These are phyloP conservation scores for Suillus brevipes DNA, from an alignment of 768 basidiomycete species.

Conservation along the genomic window DNA sequence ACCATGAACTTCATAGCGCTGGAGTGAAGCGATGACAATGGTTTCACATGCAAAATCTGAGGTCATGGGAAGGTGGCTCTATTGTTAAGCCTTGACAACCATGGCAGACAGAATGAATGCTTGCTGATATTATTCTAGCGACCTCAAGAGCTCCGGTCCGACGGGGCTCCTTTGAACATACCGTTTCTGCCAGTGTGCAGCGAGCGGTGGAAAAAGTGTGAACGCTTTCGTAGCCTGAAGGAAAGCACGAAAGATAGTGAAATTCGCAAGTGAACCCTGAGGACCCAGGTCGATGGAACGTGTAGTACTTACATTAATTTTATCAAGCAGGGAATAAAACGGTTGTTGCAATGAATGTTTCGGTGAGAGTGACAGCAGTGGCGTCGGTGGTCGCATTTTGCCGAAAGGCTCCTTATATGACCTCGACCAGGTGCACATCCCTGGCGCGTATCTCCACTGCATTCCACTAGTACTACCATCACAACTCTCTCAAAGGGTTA, in stretches of 20 bases:
- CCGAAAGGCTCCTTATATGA: conserved; percentile 14
- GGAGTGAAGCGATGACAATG: not conserved
- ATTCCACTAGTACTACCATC: not conserved
- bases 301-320: not conserved
- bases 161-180: conserved; percentile 16
- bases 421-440: conserved; percentile 1
- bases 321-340: not conserved
- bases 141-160: conserved; percentile 14
- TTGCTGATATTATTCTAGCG: conserved; percentile 10
- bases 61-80: conserved; percentile 14
- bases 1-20: not conserved
- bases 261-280: not conserved
- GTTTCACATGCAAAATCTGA: conserved; percentile 1
- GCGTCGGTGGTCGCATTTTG: conserved; percentile 15
- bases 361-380: conserved; percentile 9
- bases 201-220: not conserved
- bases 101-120: conserved; percentile 14
- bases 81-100: conserved; percentile 22
- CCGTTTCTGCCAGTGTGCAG: conserved; percentile 10
- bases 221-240: not conserved
- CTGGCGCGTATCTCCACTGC: conserved; percentile 8
- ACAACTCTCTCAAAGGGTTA: conserved; percentile 19
- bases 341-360: not conserved
- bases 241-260: not conserved
- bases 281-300: not conserved